These are phyloP conservation scores for Wickerhamomyces bovis DNA, from an alignment of 805 yeast genomes.

Conservation along the genomic window DNA sequence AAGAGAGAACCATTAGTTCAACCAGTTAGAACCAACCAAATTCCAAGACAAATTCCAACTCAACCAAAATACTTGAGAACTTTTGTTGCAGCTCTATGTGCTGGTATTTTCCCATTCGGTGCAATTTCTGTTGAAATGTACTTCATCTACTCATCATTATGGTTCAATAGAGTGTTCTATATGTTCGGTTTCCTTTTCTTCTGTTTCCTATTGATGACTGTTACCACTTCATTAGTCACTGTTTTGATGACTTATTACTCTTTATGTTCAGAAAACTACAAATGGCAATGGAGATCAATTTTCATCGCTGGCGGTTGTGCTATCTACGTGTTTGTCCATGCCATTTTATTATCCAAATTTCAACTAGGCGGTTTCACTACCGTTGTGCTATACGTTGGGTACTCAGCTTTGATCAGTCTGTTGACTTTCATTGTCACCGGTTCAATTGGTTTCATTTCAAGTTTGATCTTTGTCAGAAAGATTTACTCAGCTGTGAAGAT, in stretches of 20 bases:
- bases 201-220: slow-evolving; percentile 75
- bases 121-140: slow-evolving; percentile 93
- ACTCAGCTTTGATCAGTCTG: slow-evolving; percentile 64
- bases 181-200: slow-evolving; percentile 96
- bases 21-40: slow-evolving; percentile 91
- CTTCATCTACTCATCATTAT: slow-evolving; percentile 82
- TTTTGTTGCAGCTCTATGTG: slow-evolving; percentile 58
- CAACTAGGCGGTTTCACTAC: slow-evolving; percentile 71
- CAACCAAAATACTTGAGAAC: slow-evolving; percentile 82
- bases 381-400: slow-evolving; percentile 74
- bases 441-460: slow-evolving; percentile 74
- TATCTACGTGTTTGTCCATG: slow-evolving; percentile 76
- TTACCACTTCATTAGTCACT: slow-evolving; percentile 78
- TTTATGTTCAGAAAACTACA: slow-evolving; percentile 84
- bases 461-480: slow-evolving; percentile 65
- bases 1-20: slow-evolving; percentile 50
- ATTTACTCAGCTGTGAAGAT: slow-evolving; percentile 85
- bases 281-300: slow-evolving; percentile 96
- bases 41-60: slow-evolving; percentile 90
- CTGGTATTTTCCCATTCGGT: slow-evolving; percentile 93
- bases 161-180: slow-evolving; percentile 92
- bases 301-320: slow-evolving; percentile 88
- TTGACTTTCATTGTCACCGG: slow-evolving; percentile 82
- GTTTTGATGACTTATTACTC: slow-evolving; percentile 76
- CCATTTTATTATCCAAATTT: slow-evolving; percentile 66